These are phyloP conservation scores for Collariella sp. DNA, from an alignment of 495 filamentous ascomycete species.

Conservation along the genomic window DNA sequence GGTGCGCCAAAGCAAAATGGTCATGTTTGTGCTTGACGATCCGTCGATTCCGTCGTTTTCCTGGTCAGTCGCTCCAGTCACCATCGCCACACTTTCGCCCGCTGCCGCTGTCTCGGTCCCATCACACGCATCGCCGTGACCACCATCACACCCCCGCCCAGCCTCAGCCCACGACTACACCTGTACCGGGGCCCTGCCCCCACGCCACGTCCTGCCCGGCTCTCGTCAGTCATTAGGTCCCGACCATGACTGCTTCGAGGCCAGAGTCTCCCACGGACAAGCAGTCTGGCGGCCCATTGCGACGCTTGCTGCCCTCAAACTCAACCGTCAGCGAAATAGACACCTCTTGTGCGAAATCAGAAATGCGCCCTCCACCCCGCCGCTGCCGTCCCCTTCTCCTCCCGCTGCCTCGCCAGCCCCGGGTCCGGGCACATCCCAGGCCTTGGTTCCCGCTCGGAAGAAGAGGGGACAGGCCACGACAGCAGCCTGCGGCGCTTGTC, in stretches of 20 bases:
- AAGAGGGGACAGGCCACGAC: slow-evolving; percentile 39
- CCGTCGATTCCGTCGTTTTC: too few relatives aligned
- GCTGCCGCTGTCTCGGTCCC: too few relatives aligned
- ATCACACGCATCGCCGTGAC: not conserved
- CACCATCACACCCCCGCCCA: too few relatives aligned
- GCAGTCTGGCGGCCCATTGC: slow-evolving; percentile 3
- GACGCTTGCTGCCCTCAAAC: slow-evolving; percentile 15
- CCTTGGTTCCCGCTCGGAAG: slow-evolving; percentile 1
- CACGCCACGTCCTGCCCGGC: not conserved
- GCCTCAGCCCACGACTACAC: too few relatives aligned
- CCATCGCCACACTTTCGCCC: too few relatives aligned
- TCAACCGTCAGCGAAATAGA: not conserved
- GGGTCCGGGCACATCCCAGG: not conserved
- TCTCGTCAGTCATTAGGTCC: not conserved
- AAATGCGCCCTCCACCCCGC: not conserved
- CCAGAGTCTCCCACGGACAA: slow-evolving; percentile 3
- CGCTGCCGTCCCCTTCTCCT: not conserved
- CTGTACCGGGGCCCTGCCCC: not conserved
- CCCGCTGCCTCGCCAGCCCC: not conserved
- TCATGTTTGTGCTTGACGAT: too few relatives aligned
- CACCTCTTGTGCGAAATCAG: not conserved
- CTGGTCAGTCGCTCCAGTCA: too few relatives aligned
- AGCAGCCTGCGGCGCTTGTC: slow-evolving; percentile 46
- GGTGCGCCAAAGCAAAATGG: too few relatives aligned
- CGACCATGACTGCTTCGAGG: slow-evolving; percentile 1